Evolutionary conservation across 805 yeast species (phyloP).

Genomic region (Metschnikowia gelsemii): DNA sequence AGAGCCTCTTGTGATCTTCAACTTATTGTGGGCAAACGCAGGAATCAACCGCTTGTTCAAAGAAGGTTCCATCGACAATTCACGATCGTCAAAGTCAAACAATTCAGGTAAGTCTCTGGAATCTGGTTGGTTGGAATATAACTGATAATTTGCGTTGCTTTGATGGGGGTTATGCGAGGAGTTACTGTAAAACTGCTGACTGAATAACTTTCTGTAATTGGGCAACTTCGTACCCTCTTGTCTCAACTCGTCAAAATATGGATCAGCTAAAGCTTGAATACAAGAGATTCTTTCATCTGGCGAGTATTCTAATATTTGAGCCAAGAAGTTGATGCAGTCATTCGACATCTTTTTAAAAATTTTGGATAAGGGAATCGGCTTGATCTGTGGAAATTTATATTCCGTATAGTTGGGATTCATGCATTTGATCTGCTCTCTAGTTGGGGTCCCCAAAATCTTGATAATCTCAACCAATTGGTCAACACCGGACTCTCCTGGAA

Average conservation of each 20-base stretch:
- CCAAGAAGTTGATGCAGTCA: conserved; percentile 57
- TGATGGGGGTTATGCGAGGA: conserved; percentile 27
- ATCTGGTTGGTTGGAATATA: conserved; percentile 41
- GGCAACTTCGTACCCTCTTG: conserved; percentile 38
- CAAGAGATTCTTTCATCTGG: conserved; percentile 67
- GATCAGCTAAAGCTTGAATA: conserved; percentile 49
- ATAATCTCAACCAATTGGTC: conserved; percentile 97
- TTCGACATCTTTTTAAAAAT: conserved; percentile 59
- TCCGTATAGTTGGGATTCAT: conserved; percentile 98
- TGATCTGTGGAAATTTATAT: conserved; percentile 88
- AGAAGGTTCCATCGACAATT: conserved; percentile 46
- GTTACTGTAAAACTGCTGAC: conserved; percentile 35
- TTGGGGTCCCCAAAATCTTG: conserved; percentile 93
- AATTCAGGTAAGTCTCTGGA: conserved; percentile 46
- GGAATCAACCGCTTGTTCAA: conserved; percentile 45
- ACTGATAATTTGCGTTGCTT: conserved; percentile 45
- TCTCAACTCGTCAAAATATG: conserved; percentile 56
- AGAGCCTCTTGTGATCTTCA: conserved; percentile 26
- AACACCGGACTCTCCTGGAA: conserved; percentile 97
- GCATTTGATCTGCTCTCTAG: conserved; percentile 83
- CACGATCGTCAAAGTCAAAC: conserved; percentile 53
- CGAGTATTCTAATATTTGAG: conserved; percentile 61
- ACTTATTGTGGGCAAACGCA: conserved; percentile 31
- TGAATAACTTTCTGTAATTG: conserved; percentile 43
- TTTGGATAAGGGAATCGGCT: conserved; percentile 69